phyloP scores from a whole-genome alignment of 345 rosid species.

The Gossypium mustelinum region DNA sequence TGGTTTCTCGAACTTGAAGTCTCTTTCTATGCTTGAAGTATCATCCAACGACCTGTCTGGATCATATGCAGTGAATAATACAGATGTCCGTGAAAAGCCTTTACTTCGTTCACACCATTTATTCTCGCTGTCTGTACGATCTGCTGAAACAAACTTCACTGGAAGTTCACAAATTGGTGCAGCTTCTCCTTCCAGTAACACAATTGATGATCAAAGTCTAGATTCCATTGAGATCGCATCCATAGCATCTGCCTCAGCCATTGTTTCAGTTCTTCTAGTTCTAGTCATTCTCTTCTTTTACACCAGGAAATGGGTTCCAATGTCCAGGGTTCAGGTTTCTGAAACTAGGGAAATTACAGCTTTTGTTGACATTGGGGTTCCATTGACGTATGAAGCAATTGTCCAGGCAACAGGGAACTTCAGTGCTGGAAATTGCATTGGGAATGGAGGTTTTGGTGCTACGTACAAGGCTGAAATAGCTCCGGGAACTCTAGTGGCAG shows the following conservation, averaged over 20 bases:
- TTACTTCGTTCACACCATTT: slow-evolving; percentile 44
- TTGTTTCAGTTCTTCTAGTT: slow-evolving; percentile 49
- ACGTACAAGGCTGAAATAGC: slow-evolving; percentile 58
- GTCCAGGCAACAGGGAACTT: slow-evolving; percentile 58
- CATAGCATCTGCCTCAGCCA: slow-evolving; percentile 54
- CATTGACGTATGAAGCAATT: slow-evolving; percentile 47
- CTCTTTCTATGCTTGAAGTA: slow-evolving; percentile 35
- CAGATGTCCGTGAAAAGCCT: slow-evolving; percentile 37
- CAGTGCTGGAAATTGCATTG: slow-evolving; percentile 49
- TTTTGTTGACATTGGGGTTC: slow-evolving; percentile 40
- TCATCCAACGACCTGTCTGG: slow-evolving; percentile 52
- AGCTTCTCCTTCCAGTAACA: slow-evolving; percentile 19
- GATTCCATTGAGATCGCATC: slow-evolving; percentile 60
- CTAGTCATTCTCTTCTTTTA: slow-evolving; percentile 42
- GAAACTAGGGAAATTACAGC: slow-evolving; percentile 41
- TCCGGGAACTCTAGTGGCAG: slow-evolving; percentile 39
- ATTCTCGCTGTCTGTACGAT: slow-evolving; percentile 39
- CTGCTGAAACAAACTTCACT: slow-evolving; percentile 24
- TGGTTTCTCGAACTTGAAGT: slow-evolving; percentile 30
- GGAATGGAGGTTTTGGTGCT: slow-evolving; percentile 64
- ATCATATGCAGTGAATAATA: slow-evolving; percentile 35
- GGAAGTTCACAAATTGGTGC: slow-evolving; percentile 27
- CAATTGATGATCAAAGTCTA: slow-evolving; percentile 18
- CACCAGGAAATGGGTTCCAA: slow-evolving; percentile 35
- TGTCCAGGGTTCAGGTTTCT: slow-evolving; percentile 31